These are phyloP conservation scores for Litsea cubeba DNA, from an alignment of 164 flowering plant species.

Conservation along the genomic window DNA sequence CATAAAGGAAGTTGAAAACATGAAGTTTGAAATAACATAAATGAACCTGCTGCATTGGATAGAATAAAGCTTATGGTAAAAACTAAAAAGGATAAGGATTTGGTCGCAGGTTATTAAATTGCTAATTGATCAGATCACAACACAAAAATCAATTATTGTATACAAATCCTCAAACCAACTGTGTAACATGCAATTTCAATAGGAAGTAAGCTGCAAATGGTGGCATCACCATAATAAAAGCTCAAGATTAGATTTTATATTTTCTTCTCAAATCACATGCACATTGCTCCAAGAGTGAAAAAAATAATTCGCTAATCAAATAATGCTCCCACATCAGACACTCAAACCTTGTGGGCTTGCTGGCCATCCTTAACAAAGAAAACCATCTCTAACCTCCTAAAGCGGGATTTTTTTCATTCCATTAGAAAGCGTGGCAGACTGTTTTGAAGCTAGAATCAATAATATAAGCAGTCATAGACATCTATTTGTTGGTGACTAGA, in stretches of 20 bases:
- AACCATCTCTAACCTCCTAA: not conserved
- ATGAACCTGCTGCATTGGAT: not conserved
- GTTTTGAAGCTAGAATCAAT: not conserved
- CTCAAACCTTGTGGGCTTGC: not conserved
- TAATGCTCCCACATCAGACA: not conserved
- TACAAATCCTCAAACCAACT: slow-evolving; percentile 1
- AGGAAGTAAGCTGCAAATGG: not conserved
- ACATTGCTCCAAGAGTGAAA: not conserved
- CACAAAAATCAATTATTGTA: not conserved
- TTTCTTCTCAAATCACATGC: not conserved
- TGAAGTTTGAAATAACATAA: not conserved
- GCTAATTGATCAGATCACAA: not conserved
- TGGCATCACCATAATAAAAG: not conserved
- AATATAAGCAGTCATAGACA: too few relatives aligned
- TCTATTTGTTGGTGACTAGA: too few relatives aligned
- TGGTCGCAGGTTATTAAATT: not conserved
- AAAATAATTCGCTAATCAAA: not conserved
- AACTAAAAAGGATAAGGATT: not conserved
- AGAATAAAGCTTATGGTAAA: not conserved
- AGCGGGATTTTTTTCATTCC: not conserved
- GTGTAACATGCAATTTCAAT: not conserved
- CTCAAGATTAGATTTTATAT: not conserved
- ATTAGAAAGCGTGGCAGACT: not conserved
- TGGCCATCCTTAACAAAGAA: not conserved
- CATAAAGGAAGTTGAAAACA: slow-evolving; percentile 11